Conservation (phyloP, 2,329 filamentous ascomycete genomes). For the Diatrype stigma region DNA sequence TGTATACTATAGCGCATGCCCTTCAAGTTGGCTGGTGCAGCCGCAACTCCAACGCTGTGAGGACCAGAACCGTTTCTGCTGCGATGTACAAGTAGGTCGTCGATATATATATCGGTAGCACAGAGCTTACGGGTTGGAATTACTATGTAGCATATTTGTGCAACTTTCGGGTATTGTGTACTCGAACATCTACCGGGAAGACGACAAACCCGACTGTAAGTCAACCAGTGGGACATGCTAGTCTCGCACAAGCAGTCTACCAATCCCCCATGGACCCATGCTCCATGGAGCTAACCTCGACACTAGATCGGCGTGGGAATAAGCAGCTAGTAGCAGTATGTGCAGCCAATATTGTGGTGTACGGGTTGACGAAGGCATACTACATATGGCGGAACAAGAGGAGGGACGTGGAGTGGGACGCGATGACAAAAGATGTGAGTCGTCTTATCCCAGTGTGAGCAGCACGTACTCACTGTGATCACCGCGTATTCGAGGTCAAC, state of each 20-base stretch:
- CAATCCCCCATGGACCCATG: neutral
- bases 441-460: neutral
- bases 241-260: too few species aligned
- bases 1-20: conserved; percentile 24
- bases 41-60: conserved; percentile 33
- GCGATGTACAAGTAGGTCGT: conserved; percentile 31
- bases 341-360: conserved; percentile 27
- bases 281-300: neutral
- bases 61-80: conserved; percentile 34
- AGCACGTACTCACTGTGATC: too few species aligned
- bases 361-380: conserved; percentile 32
- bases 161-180: conserved; percentile 43
- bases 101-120: neutral
- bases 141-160: conserved; percentile 36
- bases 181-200: conserved; percentile 43
- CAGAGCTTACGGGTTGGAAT: conserved; percentile 1
- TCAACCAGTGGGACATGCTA: too few species aligned
- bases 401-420: conserved; percentile 15
- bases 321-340: conserved; percentile 28
- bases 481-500: too few species aligned
- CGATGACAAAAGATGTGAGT: conserved; percentile 16
- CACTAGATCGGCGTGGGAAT: conserved; percentile 35
- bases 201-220: conserved; percentile 38
- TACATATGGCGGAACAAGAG: conserved; percentile 37
- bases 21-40: conserved; percentile 35